Conservation (phyloP, 345 rosid species). For the Luvunga scandens region DNA sequence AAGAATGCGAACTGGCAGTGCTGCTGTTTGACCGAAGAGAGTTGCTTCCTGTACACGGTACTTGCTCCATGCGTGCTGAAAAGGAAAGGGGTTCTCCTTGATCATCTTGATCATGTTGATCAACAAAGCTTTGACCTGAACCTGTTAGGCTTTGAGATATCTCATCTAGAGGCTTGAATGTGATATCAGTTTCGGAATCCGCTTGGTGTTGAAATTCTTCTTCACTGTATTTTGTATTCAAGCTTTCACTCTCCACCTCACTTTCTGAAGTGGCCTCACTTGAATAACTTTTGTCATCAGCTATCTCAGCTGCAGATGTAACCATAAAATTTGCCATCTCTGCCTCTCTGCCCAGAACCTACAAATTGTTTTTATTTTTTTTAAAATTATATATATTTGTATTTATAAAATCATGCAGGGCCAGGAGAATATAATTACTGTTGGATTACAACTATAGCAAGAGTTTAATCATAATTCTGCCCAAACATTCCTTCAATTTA, state of each 20-base stretch:
- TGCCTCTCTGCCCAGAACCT: conserved; percentile 16
- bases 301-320: conserved; percentile 5
- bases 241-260: conserved; percentile 10
- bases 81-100: conserved; percentile 6
- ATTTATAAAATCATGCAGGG: neutral
- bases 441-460: too few relatives aligned
- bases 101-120: neutral
- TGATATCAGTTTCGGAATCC: neutral
- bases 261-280: conserved; percentile 9
- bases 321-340: neutral
- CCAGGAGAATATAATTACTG: neutral
- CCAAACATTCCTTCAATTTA: too few relatives aligned
- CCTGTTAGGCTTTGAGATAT: conserved; percentile 3
- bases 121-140: conserved; percentile 1
- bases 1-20: conserved; percentile 29
- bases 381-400: neutral
- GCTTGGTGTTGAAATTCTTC: conserved; percentile 7
- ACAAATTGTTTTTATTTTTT: neutral
- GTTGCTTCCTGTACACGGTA: conserved; percentile 16
- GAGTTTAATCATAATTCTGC: too few relatives aligned
- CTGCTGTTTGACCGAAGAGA: conserved; percentile 30
- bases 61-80: neutral
- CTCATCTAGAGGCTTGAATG: neutral
- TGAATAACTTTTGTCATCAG: neutral
- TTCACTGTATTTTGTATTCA: neutral